phyloP scores from a whole-genome alignment of 768 basidiomycete species.

The Tylopilus sp. region DNA sequence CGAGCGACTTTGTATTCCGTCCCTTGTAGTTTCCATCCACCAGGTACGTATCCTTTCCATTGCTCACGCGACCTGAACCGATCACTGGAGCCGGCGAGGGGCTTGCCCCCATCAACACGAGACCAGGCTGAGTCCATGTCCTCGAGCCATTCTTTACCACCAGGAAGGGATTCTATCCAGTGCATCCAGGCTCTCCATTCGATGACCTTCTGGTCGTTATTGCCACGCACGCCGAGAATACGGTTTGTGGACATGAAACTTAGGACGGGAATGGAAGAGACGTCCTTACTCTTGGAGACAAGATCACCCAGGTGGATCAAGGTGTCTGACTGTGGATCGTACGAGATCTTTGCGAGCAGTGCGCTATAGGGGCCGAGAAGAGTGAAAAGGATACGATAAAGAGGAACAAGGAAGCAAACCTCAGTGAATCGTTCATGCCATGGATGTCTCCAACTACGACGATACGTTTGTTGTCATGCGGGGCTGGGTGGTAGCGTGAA shows the following conservation, averaged over 20 bases:
- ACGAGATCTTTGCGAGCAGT: slow-evolving; percentile 61
- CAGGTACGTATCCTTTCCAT: slow-evolving; percentile 54
- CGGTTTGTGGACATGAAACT: slow-evolving; percentile 59
- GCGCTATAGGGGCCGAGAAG: slow-evolving; percentile 37
- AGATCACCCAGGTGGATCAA: slow-evolving; percentile 86
- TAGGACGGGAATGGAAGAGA: slow-evolving; percentile 61
- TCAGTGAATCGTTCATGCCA: slow-evolving; percentile 67
- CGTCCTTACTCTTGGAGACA: slow-evolving; percentile 54
- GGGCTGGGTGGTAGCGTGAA: slow-evolving; percentile 36
- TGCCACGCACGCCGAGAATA: slow-evolving; percentile 83
- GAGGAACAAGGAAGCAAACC: slow-evolving; percentile 42
- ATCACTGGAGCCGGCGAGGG: slow-evolving; percentile 22
- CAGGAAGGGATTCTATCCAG: slow-evolving; percentile 57
- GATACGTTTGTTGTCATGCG: slow-evolving; percentile 48
- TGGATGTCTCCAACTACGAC: slow-evolving; percentile 89
- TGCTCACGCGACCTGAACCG: slow-evolving; percentile 38
- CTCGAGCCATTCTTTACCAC: slow-evolving; percentile 51
- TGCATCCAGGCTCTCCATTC: slow-evolving; percentile 88
- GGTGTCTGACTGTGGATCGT: slow-evolving; percentile 56
- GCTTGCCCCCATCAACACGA: slow-evolving; percentile 29
- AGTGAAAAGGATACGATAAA: neutral
- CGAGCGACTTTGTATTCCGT: slow-evolving; percentile 78
- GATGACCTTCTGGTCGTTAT: slow-evolving; percentile 89
- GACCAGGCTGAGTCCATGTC: slow-evolving; percentile 45
- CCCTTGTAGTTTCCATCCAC: slow-evolving; percentile 69